These are phyloP conservation scores for Cytospora chrysosperma DNA, from an alignment of 2,329 filamentous ascomycete species.

Conservation along the genomic window DNA sequence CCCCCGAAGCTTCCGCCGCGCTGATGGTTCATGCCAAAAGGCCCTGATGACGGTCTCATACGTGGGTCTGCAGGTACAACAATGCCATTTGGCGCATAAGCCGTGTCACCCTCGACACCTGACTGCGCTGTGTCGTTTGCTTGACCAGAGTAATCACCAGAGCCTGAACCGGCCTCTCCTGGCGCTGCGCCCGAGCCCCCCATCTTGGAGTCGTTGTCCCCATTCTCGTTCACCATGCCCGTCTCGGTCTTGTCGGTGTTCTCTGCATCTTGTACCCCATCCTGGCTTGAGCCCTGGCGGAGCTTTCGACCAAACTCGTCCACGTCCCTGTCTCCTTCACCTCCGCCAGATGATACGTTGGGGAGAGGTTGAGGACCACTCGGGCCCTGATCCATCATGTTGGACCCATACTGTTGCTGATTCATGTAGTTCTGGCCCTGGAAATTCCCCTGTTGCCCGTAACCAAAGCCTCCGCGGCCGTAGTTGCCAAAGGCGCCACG, in stretches of 20 bases:
- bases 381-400: conserved; percentile 20
- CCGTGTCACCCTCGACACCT: conserved; percentile 11
- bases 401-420: conserved; percentile 29
- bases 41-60: conserved; percentile 22
- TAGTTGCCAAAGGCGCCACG: conserved; percentile 50
- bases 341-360: conserved; percentile 21
- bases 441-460: conserved; percentile 35
- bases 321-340: conserved; percentile 26
- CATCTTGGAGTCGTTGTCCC: conserved; percentile 7
- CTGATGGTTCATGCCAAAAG: conserved; percentile 15
- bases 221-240: conserved; percentile 8
- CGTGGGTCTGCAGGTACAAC: conserved; percentile 20
- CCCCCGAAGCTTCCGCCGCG: conserved; percentile 23
- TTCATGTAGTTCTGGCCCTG: conserved; percentile 30
- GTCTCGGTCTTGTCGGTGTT: conserved; percentile 18
- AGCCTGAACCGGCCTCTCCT: background rate
- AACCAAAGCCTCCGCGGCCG: conserved; percentile 55
- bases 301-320: conserved; percentile 35
- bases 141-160: conserved; percentile 4
- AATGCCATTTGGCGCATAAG: conserved; percentile 12
- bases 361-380: conserved; percentile 8
- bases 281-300: conserved; percentile 26
- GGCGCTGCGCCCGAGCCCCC: conserved; percentile 7
- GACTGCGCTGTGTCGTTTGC: background rate
- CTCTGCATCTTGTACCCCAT: conserved; percentile 19